These are phyloP conservation scores for Pyricularia grisea DNA, from an alignment of 2,329 filamentous ascomycete species.

Conservation along the genomic window DNA sequence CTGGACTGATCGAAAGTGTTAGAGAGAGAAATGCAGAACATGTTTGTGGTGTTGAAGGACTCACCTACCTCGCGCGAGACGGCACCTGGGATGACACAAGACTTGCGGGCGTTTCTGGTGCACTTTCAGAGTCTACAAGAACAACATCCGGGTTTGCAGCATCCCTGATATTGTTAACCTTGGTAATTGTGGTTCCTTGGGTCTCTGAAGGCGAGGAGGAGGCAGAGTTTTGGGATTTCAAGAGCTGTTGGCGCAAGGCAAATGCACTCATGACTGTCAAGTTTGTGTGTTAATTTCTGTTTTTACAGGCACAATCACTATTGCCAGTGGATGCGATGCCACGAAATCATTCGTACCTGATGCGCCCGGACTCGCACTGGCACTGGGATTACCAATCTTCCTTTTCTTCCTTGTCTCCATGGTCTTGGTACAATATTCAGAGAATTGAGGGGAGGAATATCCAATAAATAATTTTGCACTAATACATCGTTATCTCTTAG, in stretches of 20 bases:
- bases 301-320: not conserved
- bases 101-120: not conserved
- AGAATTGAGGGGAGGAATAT: not conserved
- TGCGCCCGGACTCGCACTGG: not conserved
- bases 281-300: conserved; percentile 2
- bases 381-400: conserved; percentile 22
- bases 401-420: conserved; percentile 22
- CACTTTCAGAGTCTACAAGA: not conserved
- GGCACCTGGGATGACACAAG: not conserved
- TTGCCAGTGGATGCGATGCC: not conserved
- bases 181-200: not conserved
- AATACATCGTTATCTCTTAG: not conserved
- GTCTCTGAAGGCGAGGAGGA: not conserved
- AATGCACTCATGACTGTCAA: conserved; percentile 31
- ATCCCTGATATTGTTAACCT: not conserved
- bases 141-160: not conserved
- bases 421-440: not conserved
- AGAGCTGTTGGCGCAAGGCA: conserved; percentile 30
- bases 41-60: not conserved
- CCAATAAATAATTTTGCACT: not conserved
- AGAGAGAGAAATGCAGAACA: not conserved
- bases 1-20: conserved; percentile 7
- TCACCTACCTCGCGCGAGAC: not conserved
- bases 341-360: not conserved
- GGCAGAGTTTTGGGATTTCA: conserved; percentile 5